These are phyloP conservation scores for Penicillium occitanis DNA, from an alignment of 2,329 filamentous ascomycete species.

Conservation along the genomic window DNA sequence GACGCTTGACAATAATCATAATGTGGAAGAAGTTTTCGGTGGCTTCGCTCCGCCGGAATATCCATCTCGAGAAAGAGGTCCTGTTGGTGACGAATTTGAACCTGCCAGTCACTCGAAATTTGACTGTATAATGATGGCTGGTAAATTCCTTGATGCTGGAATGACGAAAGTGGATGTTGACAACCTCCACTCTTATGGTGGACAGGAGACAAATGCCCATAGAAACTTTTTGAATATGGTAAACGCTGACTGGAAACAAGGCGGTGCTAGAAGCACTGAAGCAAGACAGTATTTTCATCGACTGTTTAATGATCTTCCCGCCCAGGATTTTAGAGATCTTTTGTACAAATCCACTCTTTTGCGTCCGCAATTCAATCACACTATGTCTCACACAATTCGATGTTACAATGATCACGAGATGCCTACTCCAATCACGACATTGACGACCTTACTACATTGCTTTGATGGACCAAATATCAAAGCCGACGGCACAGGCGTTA, in stretches of 20 bases:
- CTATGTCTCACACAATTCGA: not conserved
- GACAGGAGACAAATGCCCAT: slow-evolving; percentile 21
- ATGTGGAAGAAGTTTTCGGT: not conserved
- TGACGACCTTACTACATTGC: not conserved
- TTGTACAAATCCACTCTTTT: slow-evolving; percentile 9
- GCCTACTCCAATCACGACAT: not conserved
- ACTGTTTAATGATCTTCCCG: not conserved
- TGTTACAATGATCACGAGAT: slow-evolving; percentile 2
- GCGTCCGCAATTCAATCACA: slow-evolving; percentile 15
- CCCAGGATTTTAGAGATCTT: not conserved
- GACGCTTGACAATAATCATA: slow-evolving; percentile 5
- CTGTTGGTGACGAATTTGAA: not conserved
- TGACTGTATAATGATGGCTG: slow-evolving; percentile 37
- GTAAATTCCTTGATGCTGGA: slow-evolving; percentile 38
- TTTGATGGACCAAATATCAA: not conserved
- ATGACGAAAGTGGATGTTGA: slow-evolving; percentile 34
- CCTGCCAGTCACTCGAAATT: slow-evolving; percentile 20
- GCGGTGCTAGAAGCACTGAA: not conserved
- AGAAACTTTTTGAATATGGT: slow-evolving; percentile 2
- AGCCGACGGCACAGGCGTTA: not conserved
- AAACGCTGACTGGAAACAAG: slow-evolving; percentile 4
- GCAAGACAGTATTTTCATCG: slow-evolving; percentile 2
- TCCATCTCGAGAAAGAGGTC: slow-evolving; percentile 3
- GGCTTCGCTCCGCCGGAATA: not conserved
- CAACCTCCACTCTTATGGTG: slow-evolving; percentile 22